Percentiles rank a stretch among this genome's conserved stretches.
These are phyloP conservation scores for Flaveria floridana DNA, from an alignment of 140 eudicot species.

Conservation along the genomic window DNA sequence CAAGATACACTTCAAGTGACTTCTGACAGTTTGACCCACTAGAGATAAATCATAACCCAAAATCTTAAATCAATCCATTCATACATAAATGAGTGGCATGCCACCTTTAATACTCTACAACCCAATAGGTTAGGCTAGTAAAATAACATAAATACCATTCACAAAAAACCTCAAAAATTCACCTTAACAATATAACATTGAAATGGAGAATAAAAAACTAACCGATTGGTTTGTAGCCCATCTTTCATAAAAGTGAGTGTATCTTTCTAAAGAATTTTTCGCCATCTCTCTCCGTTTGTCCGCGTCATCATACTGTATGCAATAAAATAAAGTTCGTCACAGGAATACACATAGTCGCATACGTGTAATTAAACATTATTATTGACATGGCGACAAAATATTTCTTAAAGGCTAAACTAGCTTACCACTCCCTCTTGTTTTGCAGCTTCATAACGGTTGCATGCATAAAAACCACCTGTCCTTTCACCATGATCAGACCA, in stretches of 20 bases:
- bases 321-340: constrained; percentile 24
- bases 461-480: constrained; percentile 97
- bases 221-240: constrained; percentile 99
- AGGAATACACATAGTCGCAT: not conserved
- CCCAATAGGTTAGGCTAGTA: not conserved
- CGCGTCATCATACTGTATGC: constrained; percentile 76
- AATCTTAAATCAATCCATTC: not conserved
- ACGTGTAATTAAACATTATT: constrained; percentile 11
- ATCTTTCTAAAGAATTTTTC: constrained; percentile 88
- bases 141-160: not conserved
- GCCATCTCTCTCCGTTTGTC: constrained; percentile 99
- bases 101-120: not conserved
- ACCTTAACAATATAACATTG: not conserved
- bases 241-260: constrained; percentile 95
- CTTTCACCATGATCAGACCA: constrained; percentile 99
- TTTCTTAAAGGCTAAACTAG: constrained; percentile 21
- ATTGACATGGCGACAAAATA: constrained; percentile 12
- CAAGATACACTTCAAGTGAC: not conserved
- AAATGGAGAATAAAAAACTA: constrained; percentile 33
- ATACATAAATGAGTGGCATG: not conserved
- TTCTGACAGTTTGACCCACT: not conserved
- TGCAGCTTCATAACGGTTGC: constrained; percentile 96
- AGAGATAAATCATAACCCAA: not conserved
- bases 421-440: constrained; percentile 91
- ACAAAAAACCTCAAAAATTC: not conserved